Percentiles rank a stretch among this genome's conserved stretches.
Conservation (phyloP, 208 protist genomes). For the Crithidia thermophila region DNA sequence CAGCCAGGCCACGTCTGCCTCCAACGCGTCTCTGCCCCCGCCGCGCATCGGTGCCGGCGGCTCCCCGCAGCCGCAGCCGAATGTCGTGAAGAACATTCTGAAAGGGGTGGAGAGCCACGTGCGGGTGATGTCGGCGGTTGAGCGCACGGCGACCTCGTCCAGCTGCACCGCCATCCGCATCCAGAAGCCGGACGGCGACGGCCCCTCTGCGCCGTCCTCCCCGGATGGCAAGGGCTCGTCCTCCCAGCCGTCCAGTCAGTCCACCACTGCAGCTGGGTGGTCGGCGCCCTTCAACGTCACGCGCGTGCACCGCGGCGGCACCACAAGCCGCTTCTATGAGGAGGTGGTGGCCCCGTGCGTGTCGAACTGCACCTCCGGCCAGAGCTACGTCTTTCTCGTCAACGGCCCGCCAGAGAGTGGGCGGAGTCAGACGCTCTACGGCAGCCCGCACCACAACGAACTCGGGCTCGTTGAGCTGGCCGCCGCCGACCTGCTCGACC, state of each 20-base stretch:
- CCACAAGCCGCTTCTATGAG: slow-evolving; percentile 73
- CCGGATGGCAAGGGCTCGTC: slow-evolving; percentile 3
- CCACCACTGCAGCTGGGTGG: slow-evolving; percentile 27
- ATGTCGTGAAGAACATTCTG: slow-evolving; percentile 67
- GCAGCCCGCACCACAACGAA: slow-evolving; percentile 80
- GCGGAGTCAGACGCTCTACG: slow-evolving; percentile 88
- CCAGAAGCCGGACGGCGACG: slow-evolving; percentile 32
- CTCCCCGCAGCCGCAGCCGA: slow-evolving; percentile 8
- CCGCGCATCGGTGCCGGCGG: slow-evolving; percentile 1
- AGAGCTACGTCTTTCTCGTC: slow-evolving; percentile 87
- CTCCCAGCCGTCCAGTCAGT: slow-evolving; percentile 14
- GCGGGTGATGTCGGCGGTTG: slow-evolving; percentile 75
- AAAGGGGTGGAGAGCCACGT: slow-evolving; percentile 86
- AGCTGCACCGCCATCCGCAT: slow-evolving; percentile 73
- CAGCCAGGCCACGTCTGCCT: slow-evolving; percentile 23
- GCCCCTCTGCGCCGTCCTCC: background rate
- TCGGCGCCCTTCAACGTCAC: slow-evolving; percentile 70
- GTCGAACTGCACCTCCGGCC: slow-evolving; percentile 70
- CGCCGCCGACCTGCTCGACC: slow-evolving; percentile 66
- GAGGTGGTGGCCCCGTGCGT: slow-evolving; percentile 85
- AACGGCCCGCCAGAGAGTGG: slow-evolving; percentile 79
- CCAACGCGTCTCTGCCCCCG: slow-evolving; percentile 11
- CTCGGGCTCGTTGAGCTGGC: slow-evolving; percentile 82
- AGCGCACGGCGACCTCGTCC: slow-evolving; percentile 74
- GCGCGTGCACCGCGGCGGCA: slow-evolving; percentile 73